Evolutionary conservation across 2,329 filamentous ascomycete genomes (phyloP), one percentile per base, ranked within the genome.

Genomic region (Chalaropsis ovoidea): DNA sequence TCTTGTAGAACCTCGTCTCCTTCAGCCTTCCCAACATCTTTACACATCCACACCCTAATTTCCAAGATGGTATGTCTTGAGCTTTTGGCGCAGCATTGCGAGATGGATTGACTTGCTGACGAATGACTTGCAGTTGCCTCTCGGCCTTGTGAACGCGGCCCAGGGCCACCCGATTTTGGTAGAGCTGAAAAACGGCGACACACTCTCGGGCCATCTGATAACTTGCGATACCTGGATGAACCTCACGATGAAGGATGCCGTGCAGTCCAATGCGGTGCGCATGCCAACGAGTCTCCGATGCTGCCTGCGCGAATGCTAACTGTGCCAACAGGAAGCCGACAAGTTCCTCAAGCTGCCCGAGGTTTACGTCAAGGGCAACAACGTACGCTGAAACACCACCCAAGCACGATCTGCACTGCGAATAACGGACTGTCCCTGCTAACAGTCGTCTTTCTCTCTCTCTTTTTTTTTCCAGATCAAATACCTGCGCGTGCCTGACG

Each of bases 141-240:
- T 88, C 75, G 91, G 92, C 73, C 86, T 99, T 62, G 83, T 99
- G 69, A 97, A 90, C 72, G 93, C 93, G 72, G 92, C 94, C 70
- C 92, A 96, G 80, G 94, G 94, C 82, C 90, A 96, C 75, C 93
- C 94, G 3, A 97, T 96, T 88, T 87, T 96, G 66, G 92, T 96
- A 70, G 92, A 96, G 80, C 87, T 96, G 70, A 96, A 96, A 81
- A 95, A 93, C 73, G 92, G 92, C 78, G 92, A 99, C 77, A 97
- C 94, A 0, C 83, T 99, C 68, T 99, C 97, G 78, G 94, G 94
- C 69, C 91, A 96, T 74, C 81, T 99, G 67, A 88, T 96, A 75
- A 90, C 88, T 76, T 99, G 93, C 85, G 94, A 99, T 76, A 99
- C 93, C 61, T 99, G 94, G 91, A 99, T 99, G 94, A 99, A 99